A percentile compares a stretch with the other conserved stretches of the same genome.
phyloP scores from a whole-genome alignment of 2,329 filamentous ascomycete genomes.

The Talaromyces sp. region DNA sequence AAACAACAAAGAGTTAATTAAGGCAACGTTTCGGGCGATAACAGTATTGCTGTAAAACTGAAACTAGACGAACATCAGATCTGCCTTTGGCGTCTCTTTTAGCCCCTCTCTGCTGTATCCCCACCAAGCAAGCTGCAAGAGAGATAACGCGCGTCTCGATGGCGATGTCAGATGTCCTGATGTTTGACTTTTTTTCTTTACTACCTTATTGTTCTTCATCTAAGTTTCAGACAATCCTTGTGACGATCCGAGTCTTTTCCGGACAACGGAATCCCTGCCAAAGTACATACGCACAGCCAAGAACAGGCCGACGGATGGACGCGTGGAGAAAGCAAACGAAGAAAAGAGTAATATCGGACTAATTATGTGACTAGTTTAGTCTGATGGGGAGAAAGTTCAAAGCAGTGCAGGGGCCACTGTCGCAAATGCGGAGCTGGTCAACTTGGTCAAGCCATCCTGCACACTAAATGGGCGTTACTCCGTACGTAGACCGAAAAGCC shows the following conservation, averaged over 20 bases:
- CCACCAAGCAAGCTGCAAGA: background rate
- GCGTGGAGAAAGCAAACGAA: background rate
- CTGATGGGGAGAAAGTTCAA: background rate
- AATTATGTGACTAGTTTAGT: no score
- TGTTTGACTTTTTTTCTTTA: background rate
- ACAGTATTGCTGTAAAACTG: background rate
- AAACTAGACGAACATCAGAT: slow-evolving; percentile 1
- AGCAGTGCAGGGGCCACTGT: slow-evolving; percentile 7
- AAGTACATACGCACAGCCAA: background rate
- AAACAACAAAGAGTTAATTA: background rate
- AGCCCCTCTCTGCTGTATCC: background rate
- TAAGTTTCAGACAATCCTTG: background rate
- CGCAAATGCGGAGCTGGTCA: slow-evolving; percentile 8
- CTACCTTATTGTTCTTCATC: background rate
- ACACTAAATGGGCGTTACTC: background rate
- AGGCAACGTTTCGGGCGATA: background rate
- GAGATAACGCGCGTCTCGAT: background rate
- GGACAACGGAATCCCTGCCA: background rate
- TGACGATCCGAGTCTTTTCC: background rate
- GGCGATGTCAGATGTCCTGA: background rate
- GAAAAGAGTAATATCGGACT: no score
- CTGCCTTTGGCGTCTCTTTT: slow-evolving; percentile 1
- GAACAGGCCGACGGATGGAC: background rate
- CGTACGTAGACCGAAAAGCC: background rate
- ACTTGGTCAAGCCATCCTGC: slow-evolving; percentile 2